A percentile compares a stretch with the other conserved stretches of the same genome.
phyloP scores from a whole-genome alignment of 192 early-diverging fungal genomes.

The Umbelopsis isabellina region DNA sequence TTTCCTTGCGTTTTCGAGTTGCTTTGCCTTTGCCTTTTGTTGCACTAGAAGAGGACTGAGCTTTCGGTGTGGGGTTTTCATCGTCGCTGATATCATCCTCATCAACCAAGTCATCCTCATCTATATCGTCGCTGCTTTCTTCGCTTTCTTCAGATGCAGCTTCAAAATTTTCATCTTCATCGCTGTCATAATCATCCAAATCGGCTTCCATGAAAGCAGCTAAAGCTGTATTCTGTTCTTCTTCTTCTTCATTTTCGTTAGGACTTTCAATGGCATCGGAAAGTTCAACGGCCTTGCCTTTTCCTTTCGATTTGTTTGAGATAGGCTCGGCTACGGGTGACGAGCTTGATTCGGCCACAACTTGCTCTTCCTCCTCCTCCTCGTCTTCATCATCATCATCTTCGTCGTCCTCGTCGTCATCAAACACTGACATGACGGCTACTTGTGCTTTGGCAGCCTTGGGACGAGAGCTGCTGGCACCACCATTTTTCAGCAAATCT shows the following conservation, averaged over 20 bases:
- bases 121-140: conserved; percentile 10
- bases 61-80: neutral
- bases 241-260: conserved; percentile 3
- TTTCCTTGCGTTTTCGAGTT: conserved; percentile 26
- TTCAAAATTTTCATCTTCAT: conserved; percentile 16
- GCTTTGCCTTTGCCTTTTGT: conserved; percentile 20
- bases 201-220: conserved; percentile 17
- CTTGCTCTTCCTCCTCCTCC: conserved; percentile 10
- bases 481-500: conserved; percentile 29
- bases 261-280: neutral
- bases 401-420: conserved; percentile 26
- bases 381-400: conserved; percentile 32
- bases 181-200: conserved; percentile 20
- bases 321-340: neutral
- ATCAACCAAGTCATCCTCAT: conserved; percentile 11
- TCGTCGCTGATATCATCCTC: conserved; percentile 11
- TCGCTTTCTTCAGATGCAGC: conserved; percentile 12
- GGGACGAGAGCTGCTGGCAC: conserved; percentile 7
- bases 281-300: neutral
- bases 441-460: conserved; percentile 4
- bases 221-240: conserved; percentile 16
- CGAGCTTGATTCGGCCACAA: neutral
- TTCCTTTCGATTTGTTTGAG: neutral
- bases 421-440: conserved; percentile 23
- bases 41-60: conserved; percentile 6